Evolutionary conservation across 208 protist genomes (phyloP).

Genomic region (Leishmania amazonensis): DNA sequence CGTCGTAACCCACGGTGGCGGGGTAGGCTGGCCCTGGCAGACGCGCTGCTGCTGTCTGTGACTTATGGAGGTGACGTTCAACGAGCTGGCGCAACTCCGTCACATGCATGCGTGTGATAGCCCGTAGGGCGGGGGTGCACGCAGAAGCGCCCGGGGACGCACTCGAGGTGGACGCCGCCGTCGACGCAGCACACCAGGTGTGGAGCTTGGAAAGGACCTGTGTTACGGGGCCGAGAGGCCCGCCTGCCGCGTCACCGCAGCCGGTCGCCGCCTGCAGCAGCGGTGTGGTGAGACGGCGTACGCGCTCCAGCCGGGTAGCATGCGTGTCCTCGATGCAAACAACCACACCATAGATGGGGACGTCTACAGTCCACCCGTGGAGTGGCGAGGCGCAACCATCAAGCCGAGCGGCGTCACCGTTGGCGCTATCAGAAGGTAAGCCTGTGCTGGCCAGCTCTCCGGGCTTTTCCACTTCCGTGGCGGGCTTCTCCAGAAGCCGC

Average conservation of each 20-base stretch:
- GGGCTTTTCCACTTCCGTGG: background rate
- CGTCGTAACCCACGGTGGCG: background rate
- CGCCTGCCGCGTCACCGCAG: background rate
- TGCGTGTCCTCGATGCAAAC: constrained; percentile 30
- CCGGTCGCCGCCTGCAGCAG: constrained; percentile 12
- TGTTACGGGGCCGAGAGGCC: constrained; percentile 10
- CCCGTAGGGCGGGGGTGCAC: background rate
- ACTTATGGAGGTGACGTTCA: background rate
- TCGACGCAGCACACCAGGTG: constrained; percentile 11
- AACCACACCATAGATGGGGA: constrained; percentile 28
- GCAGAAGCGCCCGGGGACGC: background rate
- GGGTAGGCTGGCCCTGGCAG: background rate
- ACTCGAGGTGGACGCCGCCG: background rate
- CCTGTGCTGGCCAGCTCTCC: background rate
- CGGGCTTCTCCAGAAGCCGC: background rate
- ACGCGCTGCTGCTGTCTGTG: background rate
- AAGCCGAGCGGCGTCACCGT: background rate
- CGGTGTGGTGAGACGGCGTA: constrained; percentile 26
- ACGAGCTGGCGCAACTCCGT: background rate
- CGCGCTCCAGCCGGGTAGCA: constrained; percentile 20
- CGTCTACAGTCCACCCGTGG: constrained; percentile 8
- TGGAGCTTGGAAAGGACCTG: constrained; percentile 14
- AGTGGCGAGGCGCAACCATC: background rate
- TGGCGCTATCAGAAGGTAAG: background rate
- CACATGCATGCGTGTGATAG: constrained; percentile 1